A percentile compares a stretch with the other conserved stretches of the same genome.
These are phyloP conservation scores for Daldinia bambusicola DNA, from an alignment of 495 filamentous ascomycete genomes.

Conservation along the genomic window DNA sequence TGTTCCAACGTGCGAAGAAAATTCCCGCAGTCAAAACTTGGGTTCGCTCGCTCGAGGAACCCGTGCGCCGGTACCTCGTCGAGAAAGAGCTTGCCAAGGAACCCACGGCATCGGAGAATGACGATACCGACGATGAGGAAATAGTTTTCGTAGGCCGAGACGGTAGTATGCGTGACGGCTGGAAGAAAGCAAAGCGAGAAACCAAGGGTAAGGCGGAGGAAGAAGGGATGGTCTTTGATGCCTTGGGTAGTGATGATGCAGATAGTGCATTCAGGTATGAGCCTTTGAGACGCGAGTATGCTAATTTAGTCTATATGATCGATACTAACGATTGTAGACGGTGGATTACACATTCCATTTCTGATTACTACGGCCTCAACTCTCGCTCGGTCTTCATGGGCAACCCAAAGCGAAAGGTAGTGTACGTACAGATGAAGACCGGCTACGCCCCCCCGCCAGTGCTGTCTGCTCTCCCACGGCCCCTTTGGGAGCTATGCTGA, in stretches of 20 bases:
- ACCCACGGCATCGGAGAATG: constrained; percentile 55
- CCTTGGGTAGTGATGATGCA: constrained; percentile 74
- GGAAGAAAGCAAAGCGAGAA: constrained; percentile 54
- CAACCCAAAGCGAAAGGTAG: constrained; percentile 78
- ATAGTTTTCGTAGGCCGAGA: constrained; percentile 91
- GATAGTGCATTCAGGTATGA: constrained; percentile 83
- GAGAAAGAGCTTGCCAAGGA: constrained; percentile 59
- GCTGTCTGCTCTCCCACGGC: constrained; percentile 61
- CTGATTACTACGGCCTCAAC: constrained; percentile 88
- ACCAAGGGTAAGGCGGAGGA: constrained; percentile 64
- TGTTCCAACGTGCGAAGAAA: constrained; percentile 62
- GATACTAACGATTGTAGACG: constrained; percentile 63
- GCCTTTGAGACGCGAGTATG: constrained; percentile 23
- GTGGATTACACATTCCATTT: constrained; percentile 94
- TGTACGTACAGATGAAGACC: constrained; percentile 74
- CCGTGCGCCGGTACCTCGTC: constrained; percentile 56
- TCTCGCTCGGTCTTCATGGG: constrained; percentile 85
- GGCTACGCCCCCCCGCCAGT: constrained; percentile 33
- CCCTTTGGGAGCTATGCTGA: constrained; percentile 71
- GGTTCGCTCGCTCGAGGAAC: constrained; percentile 61
- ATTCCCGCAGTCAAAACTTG: constrained; percentile 59
- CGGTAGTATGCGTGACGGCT: constrained; percentile 74
- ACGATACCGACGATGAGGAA: constrained; percentile 81
- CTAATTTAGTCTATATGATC: constrained; percentile 36
- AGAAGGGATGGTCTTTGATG: constrained; percentile 83